phyloP scores from a whole-genome alignment of 2,329 filamentous ascomycete species.

The Calycina marina region DNA sequence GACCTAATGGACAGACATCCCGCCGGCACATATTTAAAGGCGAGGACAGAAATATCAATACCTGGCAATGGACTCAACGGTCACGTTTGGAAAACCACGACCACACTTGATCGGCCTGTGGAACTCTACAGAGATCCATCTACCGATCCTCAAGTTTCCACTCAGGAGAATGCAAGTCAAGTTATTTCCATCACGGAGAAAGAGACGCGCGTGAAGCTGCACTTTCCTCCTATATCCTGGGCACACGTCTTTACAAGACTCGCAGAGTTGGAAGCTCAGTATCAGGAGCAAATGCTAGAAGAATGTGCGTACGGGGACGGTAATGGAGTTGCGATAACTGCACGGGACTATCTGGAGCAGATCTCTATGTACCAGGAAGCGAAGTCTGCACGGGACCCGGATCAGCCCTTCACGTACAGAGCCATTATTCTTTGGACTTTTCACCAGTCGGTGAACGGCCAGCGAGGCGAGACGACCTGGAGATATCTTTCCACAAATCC shows the following conservation, averaged over 20 bases:
- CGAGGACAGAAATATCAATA: conserved; percentile 43
- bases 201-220: conserved; percentile 16
- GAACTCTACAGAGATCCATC: conserved; percentile 24
- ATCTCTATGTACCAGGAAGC: conserved; percentile 56
- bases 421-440: conserved; percentile 51
- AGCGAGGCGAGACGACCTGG: conserved; percentile 42
- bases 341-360: conserved; percentile 41
- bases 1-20: conserved; percentile 42
- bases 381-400: conserved; percentile 37
- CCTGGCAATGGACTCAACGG: conserved; percentile 37
- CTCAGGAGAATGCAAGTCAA: conserved; percentile 7
- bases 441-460: conserved; percentile 33
- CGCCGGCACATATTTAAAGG: conserved; percentile 42
- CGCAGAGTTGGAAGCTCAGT: conserved; percentile 12
- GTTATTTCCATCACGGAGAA: conserved; percentile 7
- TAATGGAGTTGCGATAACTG: conserved; percentile 27
- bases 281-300: conserved; percentile 29
- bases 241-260: conserved; percentile 19
- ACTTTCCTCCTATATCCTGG: conserved; percentile 20
- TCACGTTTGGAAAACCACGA: conserved; percentile 46
- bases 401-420: conserved; percentile 36
- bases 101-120: conserved; percentile 39
- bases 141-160: conserved; percentile 24
- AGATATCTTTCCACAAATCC: conserved; percentile 32
- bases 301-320: conserved; percentile 21